Conservation (phyloP, 23 red algal species). For the Porphyridium purpureum region DNA sequence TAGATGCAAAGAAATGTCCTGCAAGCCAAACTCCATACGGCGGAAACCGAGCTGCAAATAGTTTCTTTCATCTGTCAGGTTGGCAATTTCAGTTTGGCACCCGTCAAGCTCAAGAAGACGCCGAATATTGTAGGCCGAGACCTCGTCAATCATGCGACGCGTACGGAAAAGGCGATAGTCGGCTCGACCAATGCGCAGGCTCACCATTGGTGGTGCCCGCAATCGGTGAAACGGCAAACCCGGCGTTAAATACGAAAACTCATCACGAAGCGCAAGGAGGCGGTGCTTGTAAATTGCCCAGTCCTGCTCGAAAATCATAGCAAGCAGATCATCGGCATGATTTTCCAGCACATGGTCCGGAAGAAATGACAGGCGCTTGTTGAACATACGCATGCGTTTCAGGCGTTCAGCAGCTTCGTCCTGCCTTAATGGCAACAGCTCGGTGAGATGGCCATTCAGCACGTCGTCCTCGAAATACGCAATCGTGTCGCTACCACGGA, state of each 20-base stretch:
- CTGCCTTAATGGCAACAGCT: background rate
- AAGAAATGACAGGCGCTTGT: background rate
- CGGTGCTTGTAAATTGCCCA: background rate
- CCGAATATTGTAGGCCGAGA: background rate
- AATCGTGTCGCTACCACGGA: background rate
- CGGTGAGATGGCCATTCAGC: background rate
- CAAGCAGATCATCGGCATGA: background rate
- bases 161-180: background rate
- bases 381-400: background rate
- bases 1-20: background rate
- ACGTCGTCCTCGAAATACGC: background rate
- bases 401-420: background rate
- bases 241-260: conserved; percentile 22
- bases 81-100: background rate
- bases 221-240: conserved; percentile 20
- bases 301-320: background rate
- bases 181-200: background rate
- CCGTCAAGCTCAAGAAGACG: background rate
- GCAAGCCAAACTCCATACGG: background rate
- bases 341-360: background rate
- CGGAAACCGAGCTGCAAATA: background rate
- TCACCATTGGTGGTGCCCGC: conserved; percentile 6
- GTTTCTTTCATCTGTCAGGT: background rate
- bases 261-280: background rate
- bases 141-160: background rate